Conservation (phyloP, 148 eudicot genomes). For the Cornus florida region DNA sequence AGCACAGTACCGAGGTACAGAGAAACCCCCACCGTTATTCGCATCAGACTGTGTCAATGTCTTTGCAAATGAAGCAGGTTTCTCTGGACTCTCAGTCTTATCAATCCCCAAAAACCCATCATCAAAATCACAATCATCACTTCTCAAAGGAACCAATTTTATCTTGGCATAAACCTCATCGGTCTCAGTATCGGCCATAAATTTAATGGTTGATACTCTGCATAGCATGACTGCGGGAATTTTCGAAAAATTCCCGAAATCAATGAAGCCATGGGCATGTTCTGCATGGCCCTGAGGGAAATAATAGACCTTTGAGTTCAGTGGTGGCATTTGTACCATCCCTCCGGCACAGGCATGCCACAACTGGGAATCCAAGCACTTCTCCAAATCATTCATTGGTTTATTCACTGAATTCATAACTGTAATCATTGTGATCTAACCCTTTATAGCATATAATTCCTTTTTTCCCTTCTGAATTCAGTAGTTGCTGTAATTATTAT, state of each 20-base stretch:
- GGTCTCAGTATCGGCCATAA: conserved; percentile 62
- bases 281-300: conserved; percentile 96
- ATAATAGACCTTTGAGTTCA: conserved; percentile 69
- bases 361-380: conserved; percentile 64
- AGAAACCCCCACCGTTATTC: conserved; percentile 95
- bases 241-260: conserved; percentile 47
- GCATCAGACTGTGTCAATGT: conserved; percentile 96
- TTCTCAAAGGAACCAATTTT: conserved; percentile 45
- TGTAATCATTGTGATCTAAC: conserved; percentile 48
- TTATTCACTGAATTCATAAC: conserved; percentile 46
- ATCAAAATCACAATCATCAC: conserved; percentile 30
- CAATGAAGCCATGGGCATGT: conserved; percentile 53
- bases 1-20: conserved; percentile 87
- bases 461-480: background rate
- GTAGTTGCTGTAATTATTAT: conserved; percentile 1
- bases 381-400: conserved; percentile 48
- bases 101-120: conserved; percentile 28
- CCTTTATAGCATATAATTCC: background rate
- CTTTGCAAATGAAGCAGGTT: conserved; percentile 76
- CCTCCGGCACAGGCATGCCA: conserved; percentile 99
- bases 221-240: conserved; percentile 60
- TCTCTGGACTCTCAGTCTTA: conserved; percentile 39
- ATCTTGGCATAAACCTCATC: conserved; percentile 87
- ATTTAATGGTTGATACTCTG: conserved; percentile 50
- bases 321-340: conserved; percentile 83